Evolutionary conservation across 208 protist species (phyloP).

Genomic region (Wallacemonas sp.): DNA sequence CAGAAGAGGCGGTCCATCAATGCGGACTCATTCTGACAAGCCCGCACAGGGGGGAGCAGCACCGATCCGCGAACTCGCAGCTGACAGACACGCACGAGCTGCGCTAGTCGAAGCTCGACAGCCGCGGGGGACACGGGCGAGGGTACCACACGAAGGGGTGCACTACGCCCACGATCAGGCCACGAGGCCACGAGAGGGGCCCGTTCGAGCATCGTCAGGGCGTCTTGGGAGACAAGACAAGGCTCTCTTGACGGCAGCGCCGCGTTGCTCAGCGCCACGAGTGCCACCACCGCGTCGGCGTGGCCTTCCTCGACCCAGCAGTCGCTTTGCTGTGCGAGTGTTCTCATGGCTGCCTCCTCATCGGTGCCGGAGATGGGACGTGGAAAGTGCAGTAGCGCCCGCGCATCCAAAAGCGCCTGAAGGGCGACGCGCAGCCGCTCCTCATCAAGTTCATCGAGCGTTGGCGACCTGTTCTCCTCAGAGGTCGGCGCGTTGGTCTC

Average conservation of each 20-base stretch:
- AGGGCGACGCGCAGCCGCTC: slow-evolving; percentile 39
- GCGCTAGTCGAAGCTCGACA: slow-evolving; percentile 36
- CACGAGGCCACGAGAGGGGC: not conserved
- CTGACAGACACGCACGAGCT: slow-evolving; percentile 48
- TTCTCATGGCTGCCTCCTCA: not conserved
- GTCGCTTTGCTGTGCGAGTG: slow-evolving; percentile 1
- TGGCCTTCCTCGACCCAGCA: slow-evolving; percentile 10
- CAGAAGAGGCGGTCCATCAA: slow-evolving; percentile 32
- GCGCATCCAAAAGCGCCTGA: slow-evolving; percentile 31
- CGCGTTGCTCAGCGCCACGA: slow-evolving; percentile 55
- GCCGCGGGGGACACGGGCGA: slow-evolving; percentile 29
- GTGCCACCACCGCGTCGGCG: slow-evolving; percentile 27
- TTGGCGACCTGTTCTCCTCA: not conserved
- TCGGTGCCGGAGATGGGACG: slow-evolving; percentile 2
- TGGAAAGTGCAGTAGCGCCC: slow-evolving; percentile 23
- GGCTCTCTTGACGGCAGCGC: slow-evolving; percentile 57
- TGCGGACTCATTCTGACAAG: slow-evolving; percentile 19
- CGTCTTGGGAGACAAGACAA: slow-evolving; percentile 22
- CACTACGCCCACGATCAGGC: not conserved
- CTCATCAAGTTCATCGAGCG: slow-evolving; percentile 4
- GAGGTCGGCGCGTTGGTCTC: not conserved
- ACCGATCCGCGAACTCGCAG: slow-evolving; percentile 33
- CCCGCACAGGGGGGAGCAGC: slow-evolving; percentile 37
- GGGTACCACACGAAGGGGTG: slow-evolving; percentile 14
- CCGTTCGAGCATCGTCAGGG: not conserved